Evolutionary conservation across 2,329 filamentous ascomycete genomes (phyloP), one percentile per base, ranked within the genome.

Genomic region (Magnaporthales sp.): DNA sequence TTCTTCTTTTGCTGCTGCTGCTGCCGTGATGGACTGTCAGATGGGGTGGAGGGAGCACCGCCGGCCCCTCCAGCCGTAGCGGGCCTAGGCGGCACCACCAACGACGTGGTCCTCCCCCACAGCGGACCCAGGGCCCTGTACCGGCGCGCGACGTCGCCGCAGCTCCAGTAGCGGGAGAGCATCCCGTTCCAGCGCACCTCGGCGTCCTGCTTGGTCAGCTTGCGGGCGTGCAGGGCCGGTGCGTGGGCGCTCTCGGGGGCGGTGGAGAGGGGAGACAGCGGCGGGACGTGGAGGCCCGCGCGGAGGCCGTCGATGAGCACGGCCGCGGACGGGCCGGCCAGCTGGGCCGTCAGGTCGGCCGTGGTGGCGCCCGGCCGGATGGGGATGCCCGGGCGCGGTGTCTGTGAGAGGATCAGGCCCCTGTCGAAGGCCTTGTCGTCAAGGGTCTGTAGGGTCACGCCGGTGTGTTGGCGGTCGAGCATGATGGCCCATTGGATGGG

Each of bases 401-500:
- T 89, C 77, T 96, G 93, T 19, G 85, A 83, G 29, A 99, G 81
- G 10, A 97, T 84, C 2, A 80, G 76, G 30, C 95, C 95, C 68
- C 88, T 86, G 75, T 99, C 95, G 74, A 98, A 97, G 62, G 83
- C 78, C 19, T 80, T 78, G 1, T 87, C 83, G 75, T 97, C 87
- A 51, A 99, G 84, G 0, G 94, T 98, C 76, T 99, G 95, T 29
- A 99, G 81, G 0, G 91, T 90, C 26, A 97, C 84, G 27, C 95
- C 95, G 0, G 91, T 92, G 68, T 80, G 78, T 0, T 73, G 73
- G 66, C 86, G 80, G 13, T 83, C 79, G 30, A 84, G 79, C 15
- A 98, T 81, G 46, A 98, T 82, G n/a, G 91, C 87, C 76, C 93
- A 91, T 69, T 96, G 90, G 15, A 99, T 82, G 0, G 95, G 95